These are phyloP conservation scores for Suhomyces sp. DNA, from an alignment of 805 yeast genomes.

Conservation along the genomic window DNA sequence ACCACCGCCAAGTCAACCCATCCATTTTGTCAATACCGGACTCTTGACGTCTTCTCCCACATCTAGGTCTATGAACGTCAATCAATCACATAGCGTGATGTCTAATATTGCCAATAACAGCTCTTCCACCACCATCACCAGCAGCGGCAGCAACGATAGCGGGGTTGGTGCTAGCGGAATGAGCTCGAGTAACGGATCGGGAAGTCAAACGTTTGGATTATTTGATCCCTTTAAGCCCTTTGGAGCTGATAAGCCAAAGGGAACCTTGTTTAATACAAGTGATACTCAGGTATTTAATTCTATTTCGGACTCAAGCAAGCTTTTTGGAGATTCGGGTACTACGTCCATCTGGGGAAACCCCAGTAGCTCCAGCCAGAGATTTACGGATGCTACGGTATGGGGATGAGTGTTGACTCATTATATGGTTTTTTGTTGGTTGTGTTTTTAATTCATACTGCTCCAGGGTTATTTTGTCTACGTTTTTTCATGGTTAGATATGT, in stretches of 20 bases:
- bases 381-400: constrained; percentile 32
- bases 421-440: too few relatives aligned
- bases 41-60: too few relatives aligned
- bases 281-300: not conserved
- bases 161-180: too few relatives aligned
- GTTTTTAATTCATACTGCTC: too few relatives aligned
- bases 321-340: constrained; percentile 11
- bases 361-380: constrained; percentile 8
- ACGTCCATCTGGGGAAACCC: constrained; percentile 24
- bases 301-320: not conserved
- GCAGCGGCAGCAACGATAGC: constrained; percentile 3
- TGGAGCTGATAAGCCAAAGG: constrained; percentile 11
- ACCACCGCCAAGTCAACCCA: too few relatives aligned
- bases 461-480: too few relatives aligned
- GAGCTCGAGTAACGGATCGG: constrained; percentile 9
- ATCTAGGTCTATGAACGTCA: too few relatives aligned
- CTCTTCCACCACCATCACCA: constrained; percentile 8
- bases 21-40: too few relatives aligned
- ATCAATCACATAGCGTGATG: too few relatives aligned
- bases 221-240: constrained; percentile 32
- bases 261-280: too few relatives aligned
- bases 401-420: too few relatives aligned
- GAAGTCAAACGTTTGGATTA: constrained; percentile 7
- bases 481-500: too few relatives aligned
- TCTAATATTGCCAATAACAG: constrained; percentile 5